phyloP scores from a whole-genome alignment of 129 eudicot species.

The Cynara cardunculus region DNA sequence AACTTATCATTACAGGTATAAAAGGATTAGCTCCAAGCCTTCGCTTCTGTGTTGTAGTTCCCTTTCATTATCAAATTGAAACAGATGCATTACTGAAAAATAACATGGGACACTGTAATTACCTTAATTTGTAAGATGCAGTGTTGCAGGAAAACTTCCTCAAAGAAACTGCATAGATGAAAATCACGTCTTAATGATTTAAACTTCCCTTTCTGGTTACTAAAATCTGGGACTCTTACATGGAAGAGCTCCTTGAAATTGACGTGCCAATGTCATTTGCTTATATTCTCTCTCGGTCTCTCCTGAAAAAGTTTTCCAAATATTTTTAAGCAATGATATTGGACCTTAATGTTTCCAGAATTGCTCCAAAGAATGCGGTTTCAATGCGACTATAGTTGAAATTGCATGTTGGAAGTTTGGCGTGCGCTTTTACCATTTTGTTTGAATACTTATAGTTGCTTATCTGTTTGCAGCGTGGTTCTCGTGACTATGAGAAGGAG shows the following conservation, averaged over 20 bases:
- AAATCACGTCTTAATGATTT: neutral
- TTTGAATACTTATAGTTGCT: neutral
- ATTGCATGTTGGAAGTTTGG: neutral
- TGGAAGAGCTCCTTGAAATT: neutral
- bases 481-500: slow-evolving; percentile 59
- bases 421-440: neutral
- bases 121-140: neutral
- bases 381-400: neutral
- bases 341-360: neutral
- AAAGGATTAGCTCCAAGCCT: neutral
- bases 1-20: neutral
- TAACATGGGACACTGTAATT: neutral
- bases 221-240: neutral
- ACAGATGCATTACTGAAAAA: neutral
- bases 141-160: neutral
- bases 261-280: neutral
- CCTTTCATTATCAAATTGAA: neutral
- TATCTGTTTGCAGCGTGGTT: slow-evolving; percentile 48
- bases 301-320: neutral
- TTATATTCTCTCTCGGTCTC: neutral
- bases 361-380: neutral
- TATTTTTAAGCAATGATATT: neutral
- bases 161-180: neutral
- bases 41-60: neutral
- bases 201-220: neutral